Conservation (phyloP, 768 basidiomycete species). For the Boletus bicolor region DNA sequence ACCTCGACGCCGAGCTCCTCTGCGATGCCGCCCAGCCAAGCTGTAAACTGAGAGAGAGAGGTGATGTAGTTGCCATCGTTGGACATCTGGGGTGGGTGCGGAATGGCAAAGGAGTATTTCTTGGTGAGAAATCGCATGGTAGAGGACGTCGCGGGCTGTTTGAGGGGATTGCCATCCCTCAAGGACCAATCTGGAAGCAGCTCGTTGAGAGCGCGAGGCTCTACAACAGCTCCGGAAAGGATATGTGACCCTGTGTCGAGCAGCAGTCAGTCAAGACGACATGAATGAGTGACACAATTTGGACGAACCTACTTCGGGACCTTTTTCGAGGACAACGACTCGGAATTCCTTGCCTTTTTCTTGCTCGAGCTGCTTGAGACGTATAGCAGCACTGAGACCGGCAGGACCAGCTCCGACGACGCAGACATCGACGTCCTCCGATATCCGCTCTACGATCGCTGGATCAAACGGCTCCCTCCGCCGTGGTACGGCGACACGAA, state of each 20-base stretch:
- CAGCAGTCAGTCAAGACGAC: background rate
- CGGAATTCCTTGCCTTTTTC: constrained; percentile 65
- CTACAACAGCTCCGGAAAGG: constrained; percentile 92
- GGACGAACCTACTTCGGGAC: constrained; percentile 80
- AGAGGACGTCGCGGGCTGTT: constrained; percentile 72
- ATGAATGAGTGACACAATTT: background rate
- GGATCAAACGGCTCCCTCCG: constrained; percentile 48
- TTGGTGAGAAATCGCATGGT: constrained; percentile 84
- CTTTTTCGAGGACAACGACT: constrained; percentile 95
- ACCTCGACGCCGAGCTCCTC: constrained; percentile 90
- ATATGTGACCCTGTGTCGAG: constrained; percentile 75
- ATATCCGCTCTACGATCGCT: constrained; percentile 67
- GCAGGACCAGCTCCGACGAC: constrained; percentile 97
- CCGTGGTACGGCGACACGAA: constrained; percentile 14
- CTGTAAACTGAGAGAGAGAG: constrained; percentile 83
- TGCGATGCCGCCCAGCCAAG: constrained; percentile 86
- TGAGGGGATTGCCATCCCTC: constrained; percentile 69
- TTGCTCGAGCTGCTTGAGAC: constrained; percentile 75
- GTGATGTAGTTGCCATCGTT: constrained; percentile 93
- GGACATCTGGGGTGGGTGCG: constrained; percentile 95
- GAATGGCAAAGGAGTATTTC: constrained; percentile 70
- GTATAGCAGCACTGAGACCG: constrained; percentile 92
- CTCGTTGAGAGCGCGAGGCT: constrained; percentile 87
- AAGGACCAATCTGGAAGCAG: constrained; percentile 83
- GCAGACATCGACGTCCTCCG: constrained; percentile 93